Evolutionary conservation across 2,329 filamentous ascomycete genomes (phyloP).

Genomic region (Cordyceps pruinosa): DNA sequence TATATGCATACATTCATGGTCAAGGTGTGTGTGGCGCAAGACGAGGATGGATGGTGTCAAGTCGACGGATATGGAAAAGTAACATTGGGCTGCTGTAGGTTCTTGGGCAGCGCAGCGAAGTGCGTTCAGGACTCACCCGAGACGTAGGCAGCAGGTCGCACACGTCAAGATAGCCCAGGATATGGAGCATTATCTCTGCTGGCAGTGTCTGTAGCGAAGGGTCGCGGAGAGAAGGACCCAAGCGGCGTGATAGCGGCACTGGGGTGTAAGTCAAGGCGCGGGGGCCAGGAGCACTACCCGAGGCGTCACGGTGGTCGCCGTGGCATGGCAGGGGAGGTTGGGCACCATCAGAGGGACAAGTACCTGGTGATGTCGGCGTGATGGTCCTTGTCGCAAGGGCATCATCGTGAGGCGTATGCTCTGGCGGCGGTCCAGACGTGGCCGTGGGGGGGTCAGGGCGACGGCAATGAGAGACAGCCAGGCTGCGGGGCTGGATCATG

Average conservation of each 20-base stretch:
- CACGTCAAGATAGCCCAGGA: conserved; percentile 51
- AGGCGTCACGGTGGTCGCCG: neutral
- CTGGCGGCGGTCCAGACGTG: conserved; percentile 1
- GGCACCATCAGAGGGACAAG: conserved; percentile 12
- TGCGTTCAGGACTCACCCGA: conserved; percentile 38
- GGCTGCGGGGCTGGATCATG: neutral
- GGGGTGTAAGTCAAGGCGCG: conserved; percentile 8
- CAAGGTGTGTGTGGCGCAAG: neutral
- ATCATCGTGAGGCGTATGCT: conserved; percentile 5
- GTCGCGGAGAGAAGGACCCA: neutral
- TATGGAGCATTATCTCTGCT: conserved; percentile 50
- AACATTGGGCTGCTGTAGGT: conserved; percentile 1
- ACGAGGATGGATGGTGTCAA: neutral
- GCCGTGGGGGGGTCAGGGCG: neutral
- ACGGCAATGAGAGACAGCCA: conserved; percentile 3
- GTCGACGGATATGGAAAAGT: neutral
- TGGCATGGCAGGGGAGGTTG: conserved; percentile 2
- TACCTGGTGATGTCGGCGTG: neutral
- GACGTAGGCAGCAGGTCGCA: conserved; percentile 49
- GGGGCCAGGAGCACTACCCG: neutral
- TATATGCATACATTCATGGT: neutral
- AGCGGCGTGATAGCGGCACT: conserved; percentile 4
- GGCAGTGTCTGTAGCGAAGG: conserved; percentile 31
- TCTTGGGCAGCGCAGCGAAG: neutral
- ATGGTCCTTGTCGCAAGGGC: neutral